Percentiles rank a stretch among this genome's conserved stretches.
phyloP scores from a whole-genome alignment of 2,329 filamentous ascomycete species.

The Fusarium marasasianum region DNA sequence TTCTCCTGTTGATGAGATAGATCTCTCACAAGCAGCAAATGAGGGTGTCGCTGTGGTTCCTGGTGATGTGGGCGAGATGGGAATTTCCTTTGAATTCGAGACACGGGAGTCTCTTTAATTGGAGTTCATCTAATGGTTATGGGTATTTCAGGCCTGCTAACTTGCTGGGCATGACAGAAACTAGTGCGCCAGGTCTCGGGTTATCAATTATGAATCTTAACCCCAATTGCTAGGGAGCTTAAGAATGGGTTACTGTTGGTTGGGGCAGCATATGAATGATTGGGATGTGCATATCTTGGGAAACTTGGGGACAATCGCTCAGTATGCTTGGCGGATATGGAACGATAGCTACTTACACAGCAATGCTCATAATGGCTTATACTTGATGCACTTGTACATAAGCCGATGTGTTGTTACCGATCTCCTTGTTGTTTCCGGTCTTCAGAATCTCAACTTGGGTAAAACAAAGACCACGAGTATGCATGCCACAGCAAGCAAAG shows the following conservation, averaged over 20 bases:
- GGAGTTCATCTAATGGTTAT: background rate
- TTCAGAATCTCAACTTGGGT: conserved; percentile 82
- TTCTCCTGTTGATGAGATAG: background rate
- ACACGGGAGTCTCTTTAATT: background rate
- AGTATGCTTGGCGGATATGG: background rate
- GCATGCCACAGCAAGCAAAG: conserved; percentile 80
- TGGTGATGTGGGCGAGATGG: background rate
- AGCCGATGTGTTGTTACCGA: background rate
- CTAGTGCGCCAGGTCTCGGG: background rate
- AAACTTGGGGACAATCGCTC: background rate
- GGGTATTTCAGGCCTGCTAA: background rate
- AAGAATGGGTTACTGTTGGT: background rate
- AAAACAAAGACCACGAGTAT: conserved; percentile 84
- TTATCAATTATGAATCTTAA: background rate
- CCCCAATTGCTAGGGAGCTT: background rate
- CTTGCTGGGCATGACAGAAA: background rate
- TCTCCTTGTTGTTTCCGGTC: background rate
- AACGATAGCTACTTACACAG: background rate
- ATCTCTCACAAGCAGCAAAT: background rate
- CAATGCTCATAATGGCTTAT: background rate
- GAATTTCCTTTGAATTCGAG: background rate
- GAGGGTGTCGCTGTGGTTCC: too few species aligned
- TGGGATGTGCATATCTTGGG: background rate
- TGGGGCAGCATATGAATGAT: background rate
- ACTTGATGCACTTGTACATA: background rate